Evolutionary conservation across 1,139 yeast species (phyloP).

Genomic region (Lodderomyces metapsilosis): DNA sequence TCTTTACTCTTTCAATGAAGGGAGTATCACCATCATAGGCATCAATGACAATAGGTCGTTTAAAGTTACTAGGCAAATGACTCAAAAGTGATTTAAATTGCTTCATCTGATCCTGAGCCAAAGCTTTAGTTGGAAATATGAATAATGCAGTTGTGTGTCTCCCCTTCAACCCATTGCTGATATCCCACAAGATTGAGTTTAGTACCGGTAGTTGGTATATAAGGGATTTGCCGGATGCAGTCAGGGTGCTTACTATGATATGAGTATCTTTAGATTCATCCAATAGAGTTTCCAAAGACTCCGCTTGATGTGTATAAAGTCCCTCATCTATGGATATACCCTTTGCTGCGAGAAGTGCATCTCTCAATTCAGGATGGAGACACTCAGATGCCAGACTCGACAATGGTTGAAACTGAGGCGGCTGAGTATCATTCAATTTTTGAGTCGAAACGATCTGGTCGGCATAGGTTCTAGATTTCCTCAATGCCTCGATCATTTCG

Average conservation of each 20-base stretch:
- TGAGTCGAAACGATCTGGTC: conserved; percentile 49
- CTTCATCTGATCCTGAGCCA: conserved; percentile 93
- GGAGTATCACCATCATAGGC: conserved; percentile 96
- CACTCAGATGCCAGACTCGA: conserved; percentile 32
- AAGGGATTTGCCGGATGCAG: conserved; percentile 93
- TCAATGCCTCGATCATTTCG: conserved; percentile 48
- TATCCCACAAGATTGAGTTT: conserved; percentile 50
- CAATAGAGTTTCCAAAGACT: conserved; percentile 62
- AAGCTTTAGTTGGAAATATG: conserved; percentile 93
- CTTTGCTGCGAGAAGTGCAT: conserved; percentile 50
- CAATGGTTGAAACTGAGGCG: conserved; percentile 19
- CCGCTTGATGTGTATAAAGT: conserved; percentile 78
- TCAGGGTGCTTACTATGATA: conserved; percentile 86
- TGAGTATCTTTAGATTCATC: conserved; percentile 41
- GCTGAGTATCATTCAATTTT: conserved; percentile 24
- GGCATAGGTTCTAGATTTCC: conserved; percentile 47
- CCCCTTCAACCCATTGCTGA: conserved; percentile 18
- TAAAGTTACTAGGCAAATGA: conserved; percentile 35
- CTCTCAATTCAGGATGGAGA: conserved; percentile 44
- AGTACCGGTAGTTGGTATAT: conserved; percentile 88
- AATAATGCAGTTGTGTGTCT: conserved; percentile 65
- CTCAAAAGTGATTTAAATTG: conserved; percentile 63
- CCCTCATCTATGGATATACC: conserved; percentile 44
- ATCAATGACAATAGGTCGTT: conserved; percentile 49
- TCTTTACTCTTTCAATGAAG: conserved; percentile 44